Conservation (phyloP, 306 rosid genomes). For the Aeschynomene evenia region DNA sequence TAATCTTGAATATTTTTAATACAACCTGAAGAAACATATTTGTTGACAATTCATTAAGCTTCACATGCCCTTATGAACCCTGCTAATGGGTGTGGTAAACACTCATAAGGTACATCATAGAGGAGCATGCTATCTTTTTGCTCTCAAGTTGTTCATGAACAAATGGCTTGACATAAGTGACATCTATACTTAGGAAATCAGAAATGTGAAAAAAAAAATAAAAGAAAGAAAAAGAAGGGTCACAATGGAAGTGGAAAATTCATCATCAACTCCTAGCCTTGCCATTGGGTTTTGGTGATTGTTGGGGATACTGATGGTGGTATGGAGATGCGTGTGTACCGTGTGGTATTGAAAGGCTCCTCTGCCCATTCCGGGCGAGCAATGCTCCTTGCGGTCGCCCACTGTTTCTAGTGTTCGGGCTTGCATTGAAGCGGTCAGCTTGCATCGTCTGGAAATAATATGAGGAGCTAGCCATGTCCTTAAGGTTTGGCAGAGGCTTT, state of each 20-base stretch:
- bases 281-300: slow-evolving; percentile 80
- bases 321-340: slow-evolving; percentile 80
- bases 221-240: slow-evolving; percentile 25
- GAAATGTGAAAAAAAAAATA: slow-evolving; percentile 34
- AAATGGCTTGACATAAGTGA: slow-evolving; percentile 51
- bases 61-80: slow-evolving; percentile 34
- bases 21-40: slow-evolving; percentile 40
- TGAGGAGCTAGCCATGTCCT: slow-evolving; percentile 98
- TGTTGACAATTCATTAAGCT: slow-evolving; percentile 35
- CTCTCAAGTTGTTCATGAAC: slow-evolving; percentile 42
- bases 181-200: slow-evolving; percentile 44
- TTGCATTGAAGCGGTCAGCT: slow-evolving; percentile 62
- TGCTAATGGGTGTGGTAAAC: slow-evolving; percentile 26
- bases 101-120: slow-evolving; percentile 45
- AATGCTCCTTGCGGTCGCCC: slow-evolving; percentile 62
- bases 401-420: slow-evolving; percentile 71
- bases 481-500: slow-evolving; percentile 82
- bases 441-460: slow-evolving; percentile 87
- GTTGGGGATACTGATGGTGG: slow-evolving; percentile 77
- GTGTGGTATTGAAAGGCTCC: slow-evolving; percentile 70
- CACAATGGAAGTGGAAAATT: slow-evolving; percentile 29
- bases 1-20: slow-evolving; percentile 39
- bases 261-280: slow-evolving; percentile 53
- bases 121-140: slow-evolving; percentile 40
- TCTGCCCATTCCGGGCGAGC: slow-evolving; percentile 64